Percentiles rank a stretch among this genome's conserved stretches.
Evolutionary conservation across 495 filamentous ascomycete genomes (phyloP).

Genomic region (Penicillium bovifimosum): DNA sequence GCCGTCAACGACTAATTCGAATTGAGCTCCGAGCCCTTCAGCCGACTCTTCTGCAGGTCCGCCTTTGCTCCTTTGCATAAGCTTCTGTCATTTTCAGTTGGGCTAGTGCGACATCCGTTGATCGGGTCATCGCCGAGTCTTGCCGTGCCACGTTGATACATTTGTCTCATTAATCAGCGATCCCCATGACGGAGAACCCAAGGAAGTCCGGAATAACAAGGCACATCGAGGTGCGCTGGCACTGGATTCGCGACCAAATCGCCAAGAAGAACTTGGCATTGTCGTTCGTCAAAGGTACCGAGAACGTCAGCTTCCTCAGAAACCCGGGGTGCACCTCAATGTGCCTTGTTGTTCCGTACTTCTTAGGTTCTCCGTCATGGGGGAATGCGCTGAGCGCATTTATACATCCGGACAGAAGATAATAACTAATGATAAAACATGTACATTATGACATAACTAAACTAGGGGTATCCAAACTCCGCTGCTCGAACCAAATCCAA

Average conservation of each 20-base stretch:
- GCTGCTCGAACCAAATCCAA: constrained; percentile 6
- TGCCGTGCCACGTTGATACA: not conserved
- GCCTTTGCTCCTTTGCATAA: not conserved
- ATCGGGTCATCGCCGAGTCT: not conserved
- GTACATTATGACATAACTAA: constrained; percentile 8
- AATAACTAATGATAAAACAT: constrained; percentile 6
- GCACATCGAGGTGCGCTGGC: too few relatives aligned
- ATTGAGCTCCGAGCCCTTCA: constrained; percentile 9
- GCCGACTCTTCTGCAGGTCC: not conserved
- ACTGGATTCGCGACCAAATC: too few relatives aligned
- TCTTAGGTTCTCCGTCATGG: too few relatives aligned
- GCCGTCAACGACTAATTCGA: constrained; percentile 21
- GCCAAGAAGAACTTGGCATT: too few relatives aligned
- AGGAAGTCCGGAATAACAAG: too few relatives aligned
- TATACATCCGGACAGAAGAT: not conserved
- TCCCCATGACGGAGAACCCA: too few relatives aligned
- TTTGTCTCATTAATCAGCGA: constrained; percentile 7
- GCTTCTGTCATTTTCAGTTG: not conserved
- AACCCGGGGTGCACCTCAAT: too few relatives aligned
- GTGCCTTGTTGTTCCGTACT: too few relatives aligned
- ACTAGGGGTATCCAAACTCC: constrained; percentile 29
- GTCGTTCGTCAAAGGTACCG: too few relatives aligned
- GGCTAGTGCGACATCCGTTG: not conserved
- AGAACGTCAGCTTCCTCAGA: too few relatives aligned
- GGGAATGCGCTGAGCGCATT: constrained; percentile 19